Conservation (phyloP, 148 eudicot genomes). For the Rhododendron ferrugineum region DNA sequence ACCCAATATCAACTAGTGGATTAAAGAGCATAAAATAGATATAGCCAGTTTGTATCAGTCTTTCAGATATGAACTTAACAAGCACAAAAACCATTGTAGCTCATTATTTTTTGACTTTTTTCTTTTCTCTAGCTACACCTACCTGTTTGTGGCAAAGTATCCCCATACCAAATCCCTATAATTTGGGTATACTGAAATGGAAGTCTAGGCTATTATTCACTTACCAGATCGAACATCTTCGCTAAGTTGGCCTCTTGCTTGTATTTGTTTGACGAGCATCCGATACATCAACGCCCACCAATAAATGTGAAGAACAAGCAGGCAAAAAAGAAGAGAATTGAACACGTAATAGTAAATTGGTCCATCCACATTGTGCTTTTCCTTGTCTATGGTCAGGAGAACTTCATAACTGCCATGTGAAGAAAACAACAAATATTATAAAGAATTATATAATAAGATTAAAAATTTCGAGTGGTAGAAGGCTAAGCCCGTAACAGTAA, state of each 20-base stretch:
- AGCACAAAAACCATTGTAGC: not conserved
- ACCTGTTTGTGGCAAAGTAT: not conserved
- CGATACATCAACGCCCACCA: conserved; percentile 96
- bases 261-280: conserved; percentile 90
- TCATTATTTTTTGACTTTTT: not conserved
- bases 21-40: too few species aligned
- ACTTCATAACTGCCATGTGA: conserved; percentile 75
- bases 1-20: not conserved
- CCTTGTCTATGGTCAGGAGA: conserved; percentile 62
- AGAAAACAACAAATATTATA: not conserved
- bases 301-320: conserved; percentile 87
- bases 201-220: conserved; percentile 15
- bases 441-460: not conserved
- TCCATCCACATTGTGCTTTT: conserved; percentile 61
- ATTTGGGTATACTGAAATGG: not conserved
- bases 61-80: not conserved
- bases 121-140: not conserved
- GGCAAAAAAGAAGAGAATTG: conserved; percentile 68
- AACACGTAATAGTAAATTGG: conserved; percentile 84
- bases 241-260: conserved; percentile 78
- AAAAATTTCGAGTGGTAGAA: not conserved
- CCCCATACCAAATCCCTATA: not conserved
- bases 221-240: conserved; percentile 98
- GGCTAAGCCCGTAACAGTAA: not conserved
- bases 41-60: too few species aligned